These are phyloP conservation scores for Lophiostoma macrostomum DNA, from an alignment of 495 filamentous ascomycete species.

Conservation along the genomic window DNA sequence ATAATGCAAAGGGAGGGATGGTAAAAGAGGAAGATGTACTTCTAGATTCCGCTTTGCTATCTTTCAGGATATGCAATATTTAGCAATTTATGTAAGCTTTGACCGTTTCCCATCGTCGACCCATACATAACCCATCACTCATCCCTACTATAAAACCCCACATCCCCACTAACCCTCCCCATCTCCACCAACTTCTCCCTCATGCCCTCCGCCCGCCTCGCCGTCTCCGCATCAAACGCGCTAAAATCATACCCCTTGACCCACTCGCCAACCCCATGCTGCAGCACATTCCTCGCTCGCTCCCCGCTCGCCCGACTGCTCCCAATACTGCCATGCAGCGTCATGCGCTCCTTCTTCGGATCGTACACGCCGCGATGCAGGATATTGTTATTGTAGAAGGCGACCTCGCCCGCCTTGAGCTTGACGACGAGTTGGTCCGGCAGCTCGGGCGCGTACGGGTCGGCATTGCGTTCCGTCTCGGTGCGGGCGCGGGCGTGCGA, in stretches of 20 bases:
- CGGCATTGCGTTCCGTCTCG: conserved; percentile 58
- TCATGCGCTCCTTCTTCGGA: conserved; percentile 58
- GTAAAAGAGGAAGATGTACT: too few species aligned
- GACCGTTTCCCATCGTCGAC: too few species aligned
- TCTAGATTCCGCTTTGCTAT: too few species aligned
- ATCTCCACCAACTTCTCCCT: conserved; percentile 39
- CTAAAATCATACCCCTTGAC: conserved; percentile 50
- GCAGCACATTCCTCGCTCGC: conserved; percentile 74
- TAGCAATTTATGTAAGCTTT: too few species aligned
- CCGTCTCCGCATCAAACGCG: conserved; percentile 46
- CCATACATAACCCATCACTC: too few species aligned
- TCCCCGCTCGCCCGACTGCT: conserved; percentile 51
- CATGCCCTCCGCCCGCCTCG: conserved; percentile 47
- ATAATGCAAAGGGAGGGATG: too few species aligned
- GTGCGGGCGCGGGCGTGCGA: conserved; percentile 66
- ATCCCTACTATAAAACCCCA: conserved; percentile 39
- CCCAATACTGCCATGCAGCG: conserved; percentile 79
- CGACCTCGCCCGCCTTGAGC: conserved; percentile 67
- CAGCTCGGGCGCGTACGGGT: conserved; percentile 54
- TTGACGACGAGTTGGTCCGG: conserved; percentile 61
- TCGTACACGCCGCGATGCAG: conserved; percentile 75
- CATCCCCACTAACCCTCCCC: conserved; percentile 35
- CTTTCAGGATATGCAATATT: too few species aligned
- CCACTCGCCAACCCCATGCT: conserved; percentile 80
- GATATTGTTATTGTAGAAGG: conserved; percentile 89